Percentiles rank a stretch among this genome's conserved stretches.
phyloP scores from a whole-genome alignment of 73 alveolate genomes.

The Symbiodinium pilosum region DNA sequence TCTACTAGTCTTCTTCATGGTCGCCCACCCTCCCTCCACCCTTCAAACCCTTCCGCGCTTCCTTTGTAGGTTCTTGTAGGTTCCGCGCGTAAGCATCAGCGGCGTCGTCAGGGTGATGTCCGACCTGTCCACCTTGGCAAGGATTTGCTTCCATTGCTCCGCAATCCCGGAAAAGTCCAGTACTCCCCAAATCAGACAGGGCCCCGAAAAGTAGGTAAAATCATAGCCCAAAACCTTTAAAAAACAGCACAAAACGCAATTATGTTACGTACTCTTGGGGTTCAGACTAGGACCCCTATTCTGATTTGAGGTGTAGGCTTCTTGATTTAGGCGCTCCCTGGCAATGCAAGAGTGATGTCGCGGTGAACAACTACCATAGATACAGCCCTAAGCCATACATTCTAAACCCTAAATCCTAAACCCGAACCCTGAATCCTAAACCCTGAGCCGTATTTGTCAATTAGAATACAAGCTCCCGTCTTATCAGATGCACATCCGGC shows the following conservation, averaged over 20 bases:
- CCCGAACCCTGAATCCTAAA: too few species aligned
- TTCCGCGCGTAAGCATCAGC: slow-evolving; percentile 49
- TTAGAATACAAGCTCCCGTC: too few species aligned
- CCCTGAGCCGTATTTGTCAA: too few species aligned
- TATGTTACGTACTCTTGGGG: background rate
- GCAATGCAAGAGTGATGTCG: too few species aligned
- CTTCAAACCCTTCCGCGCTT: background rate
- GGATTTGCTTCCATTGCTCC: background rate
- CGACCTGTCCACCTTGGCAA: slow-evolving; percentile 30
- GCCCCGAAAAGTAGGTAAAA: background rate
- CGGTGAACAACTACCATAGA: too few species aligned
- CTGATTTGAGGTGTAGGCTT: background rate
- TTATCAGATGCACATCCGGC: too few species aligned
- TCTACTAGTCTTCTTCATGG: too few species aligned
- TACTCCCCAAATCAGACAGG: background rate
- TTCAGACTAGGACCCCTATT: background rate
- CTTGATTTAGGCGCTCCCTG: too few species aligned
- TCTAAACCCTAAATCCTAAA: too few species aligned
- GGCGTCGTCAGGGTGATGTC: slow-evolving; percentile 64
- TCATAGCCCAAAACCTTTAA: background rate
- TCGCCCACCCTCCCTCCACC: background rate
- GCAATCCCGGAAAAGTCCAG: background rate
- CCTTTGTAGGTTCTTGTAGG: too few species aligned
- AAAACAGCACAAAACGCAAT: background rate
- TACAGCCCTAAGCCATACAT: too few species aligned